Conservation (phyloP, 345 rosid genomes). For the Rhizophora mangle region DNA sequence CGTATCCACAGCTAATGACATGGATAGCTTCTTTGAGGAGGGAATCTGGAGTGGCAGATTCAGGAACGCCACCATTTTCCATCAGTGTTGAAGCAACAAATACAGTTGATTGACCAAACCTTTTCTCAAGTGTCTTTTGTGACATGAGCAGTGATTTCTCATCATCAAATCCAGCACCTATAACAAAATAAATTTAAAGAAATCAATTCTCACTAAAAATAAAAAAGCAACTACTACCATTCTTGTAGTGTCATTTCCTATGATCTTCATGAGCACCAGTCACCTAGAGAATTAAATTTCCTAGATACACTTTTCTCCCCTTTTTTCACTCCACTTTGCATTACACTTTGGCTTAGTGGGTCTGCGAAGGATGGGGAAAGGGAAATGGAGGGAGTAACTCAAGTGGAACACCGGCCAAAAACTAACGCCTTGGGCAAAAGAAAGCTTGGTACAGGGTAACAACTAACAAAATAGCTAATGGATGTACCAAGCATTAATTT, state of each 20-base stretch:
- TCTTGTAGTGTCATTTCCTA: background rate
- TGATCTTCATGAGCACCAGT: background rate
- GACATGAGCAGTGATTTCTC: constrained; percentile 42
- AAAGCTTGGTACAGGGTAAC: background rate
- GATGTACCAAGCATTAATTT: background rate
- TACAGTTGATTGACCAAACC: constrained; percentile 42
- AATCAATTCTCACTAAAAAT: background rate
- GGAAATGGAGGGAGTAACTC: background rate
- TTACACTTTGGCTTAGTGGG: too few species aligned
- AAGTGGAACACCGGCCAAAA: background rate
- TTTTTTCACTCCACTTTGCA: background rate
- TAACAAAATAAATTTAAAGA: background rate
- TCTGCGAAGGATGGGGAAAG: background rate
- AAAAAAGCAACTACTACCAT: background rate
- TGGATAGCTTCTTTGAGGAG: constrained; percentile 46
- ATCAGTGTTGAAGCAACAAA: constrained; percentile 42
- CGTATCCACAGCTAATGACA: constrained; percentile 47
- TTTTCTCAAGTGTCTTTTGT: constrained; percentile 40
- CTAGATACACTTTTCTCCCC: background rate
- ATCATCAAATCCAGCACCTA: constrained; percentile 37
- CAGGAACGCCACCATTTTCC: constrained; percentile 44
- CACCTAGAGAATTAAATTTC: background rate
- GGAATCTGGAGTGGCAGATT: constrained; percentile 32
- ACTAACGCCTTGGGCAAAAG: background rate
- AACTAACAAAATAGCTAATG: background rate